Evolutionary conservation across 768 basidiomycete species (phyloP), one percentile per base, ranked within the genome.

Genomic region (Russula dissimulans): DNA sequence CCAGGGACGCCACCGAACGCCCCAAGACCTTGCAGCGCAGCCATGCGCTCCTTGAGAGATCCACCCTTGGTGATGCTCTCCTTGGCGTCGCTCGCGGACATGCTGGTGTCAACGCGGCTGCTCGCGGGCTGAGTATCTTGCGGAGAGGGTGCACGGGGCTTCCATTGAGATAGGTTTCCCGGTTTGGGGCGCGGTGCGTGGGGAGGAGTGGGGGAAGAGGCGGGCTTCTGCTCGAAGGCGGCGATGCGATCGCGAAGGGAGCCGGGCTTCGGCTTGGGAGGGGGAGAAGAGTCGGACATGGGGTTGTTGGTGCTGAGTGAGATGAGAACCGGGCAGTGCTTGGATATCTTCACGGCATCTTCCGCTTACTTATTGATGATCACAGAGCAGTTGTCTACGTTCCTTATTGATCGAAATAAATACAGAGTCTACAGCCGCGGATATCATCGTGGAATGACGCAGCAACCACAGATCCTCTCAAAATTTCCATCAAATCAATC

Each of bases 11-110:
- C 79, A 15, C 89, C 89, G 68, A 95, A 91, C 10, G 77, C 91
- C 15, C 89, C 88, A 47, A 79, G 84, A 8, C 89, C 91, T 70
- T 93, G 89, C 41, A 97, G 75, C 3, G 93, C 92, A 34, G 93
- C 93, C 93, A 98, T 97, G 41, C 95, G 83, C 60, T 97, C 95
- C 75, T 86, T 94, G 65, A 98, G 73, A 58, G 89, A 91, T 5
- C 83, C 87, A 3, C 81, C 87, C 57, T 83, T 83, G 5, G 81
- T 81, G 72, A 95, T 95, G 67, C 87, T 88, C 67, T 86, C 88
- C 71, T 88, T 85, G 22, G 94, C 94, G 76, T 97, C 95, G 32
- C 83, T 82, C 5, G 90, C 90, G 26, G 83, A 86, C 88, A 91
- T 88, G 0, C 81, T 79, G 4, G 75, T 74, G 0, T 67, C 62